Evolutionary conservation across 352 stramenopile species (phyloP).

Genomic region (Globisporangium ultimum): DNA sequence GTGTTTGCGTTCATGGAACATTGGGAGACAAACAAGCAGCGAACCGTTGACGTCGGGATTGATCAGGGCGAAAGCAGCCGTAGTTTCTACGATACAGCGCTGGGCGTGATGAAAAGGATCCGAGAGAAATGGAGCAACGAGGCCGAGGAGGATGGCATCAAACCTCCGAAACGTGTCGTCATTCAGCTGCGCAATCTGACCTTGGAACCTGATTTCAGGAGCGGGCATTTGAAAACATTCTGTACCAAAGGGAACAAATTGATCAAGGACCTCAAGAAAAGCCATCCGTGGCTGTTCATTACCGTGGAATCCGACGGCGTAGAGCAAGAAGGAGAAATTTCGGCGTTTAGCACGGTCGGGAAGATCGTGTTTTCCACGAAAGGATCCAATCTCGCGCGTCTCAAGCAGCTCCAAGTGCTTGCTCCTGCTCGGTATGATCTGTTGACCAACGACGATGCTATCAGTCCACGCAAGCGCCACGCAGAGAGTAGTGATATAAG

Average conservation of each 20-base stretch:
- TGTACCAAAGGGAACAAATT: conserved; percentile 8
- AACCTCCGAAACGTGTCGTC: not conserved
- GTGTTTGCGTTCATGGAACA: conserved; percentile 11
- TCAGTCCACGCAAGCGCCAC: not conserved
- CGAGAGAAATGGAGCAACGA: not conserved
- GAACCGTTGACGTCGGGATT: conserved; percentile 10
- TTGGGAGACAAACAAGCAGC: conserved; percentile 4
- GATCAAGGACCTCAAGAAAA: not conserved
- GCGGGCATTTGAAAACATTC: conserved; percentile 7
- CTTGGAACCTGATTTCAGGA: conserved; percentile 9
- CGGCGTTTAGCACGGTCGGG: conserved; percentile 12
- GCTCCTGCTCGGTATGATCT: not conserved
- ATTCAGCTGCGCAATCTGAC: conserved; percentile 11
- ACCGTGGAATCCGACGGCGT: conserved; percentile 10
- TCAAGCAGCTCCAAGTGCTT: conserved; percentile 7
- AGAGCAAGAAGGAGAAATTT: conserved; percentile 4
- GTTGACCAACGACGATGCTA: not conserved
- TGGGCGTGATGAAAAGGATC: conserved; percentile 6
- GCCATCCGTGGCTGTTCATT: conserved; percentile 5
- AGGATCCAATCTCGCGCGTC: not conserved
- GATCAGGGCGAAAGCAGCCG: conserved; percentile 9
- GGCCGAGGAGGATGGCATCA: not conserved
- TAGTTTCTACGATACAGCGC: conserved; percentile 13
- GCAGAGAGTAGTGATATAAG: not conserved
- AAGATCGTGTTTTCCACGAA: conserved; percentile 2